Evolutionary conservation across 1,139 yeast genomes (phyloP), one percentile per base, ranked within the genome.

Genomic region (Yamadazyma membranifaciens): DNA sequence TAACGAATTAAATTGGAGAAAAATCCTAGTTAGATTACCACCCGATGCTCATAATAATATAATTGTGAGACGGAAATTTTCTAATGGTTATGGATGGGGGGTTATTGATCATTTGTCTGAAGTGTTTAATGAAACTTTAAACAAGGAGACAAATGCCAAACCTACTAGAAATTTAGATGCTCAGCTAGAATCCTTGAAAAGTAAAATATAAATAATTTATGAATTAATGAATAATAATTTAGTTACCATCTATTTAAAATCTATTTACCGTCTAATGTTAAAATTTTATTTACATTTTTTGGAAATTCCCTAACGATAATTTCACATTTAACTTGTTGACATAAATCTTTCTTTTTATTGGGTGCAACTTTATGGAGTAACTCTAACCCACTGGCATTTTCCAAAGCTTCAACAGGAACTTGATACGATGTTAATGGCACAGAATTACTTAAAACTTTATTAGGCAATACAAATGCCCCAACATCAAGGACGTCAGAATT

Each of bases 11-110:
- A 66, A 78, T 9, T 92, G 99, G 99, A 70, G 98, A 33, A 92
- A 92, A 59, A 95, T 94, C 1, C 64, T 94, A 36, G 97, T 92
- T 1, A 78, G 81, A 39, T 63, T 94, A 43, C 83, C 84, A 40
- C 96, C 97, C 0, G 99, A 92, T 62, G 96, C 99, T 0, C 99
- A 92, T 58, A 92, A 92, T 57, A 92, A 92, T 55, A 89, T 94
- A 34, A 71, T 87, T 12, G 98, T 92, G 1, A 68, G 99, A 48
- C 70, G 99, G 50, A 67, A 89, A 45, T 92, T 87, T 68, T 81
- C 95, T 9, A 92, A 92, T 64, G 95, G 96, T 0, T 91, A 84
- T 62, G 99, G 99, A 2, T 91, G 98, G 96, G 88, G 86, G 0
- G 96, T 89, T 0, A 69, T 92, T 25, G 88, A 85, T 44, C 66